A percentile compares a stretch with the other conserved stretches of the same genome.
phyloP scores from a whole-genome alignment of 257 asterid genomes.

The Penstemon newberryi region DNA sequence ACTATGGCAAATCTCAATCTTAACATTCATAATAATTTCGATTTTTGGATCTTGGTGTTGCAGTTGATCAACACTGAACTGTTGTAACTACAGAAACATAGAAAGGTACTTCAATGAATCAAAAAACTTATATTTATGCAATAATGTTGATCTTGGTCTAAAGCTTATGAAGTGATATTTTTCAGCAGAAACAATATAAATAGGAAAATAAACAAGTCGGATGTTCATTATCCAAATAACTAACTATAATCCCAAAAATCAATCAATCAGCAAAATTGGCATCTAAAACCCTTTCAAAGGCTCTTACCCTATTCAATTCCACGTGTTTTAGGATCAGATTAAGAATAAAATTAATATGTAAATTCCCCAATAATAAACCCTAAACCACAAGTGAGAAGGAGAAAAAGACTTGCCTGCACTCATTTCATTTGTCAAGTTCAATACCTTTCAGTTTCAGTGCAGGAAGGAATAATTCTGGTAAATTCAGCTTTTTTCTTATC shows the following conservation, averaged over 20 bases:
- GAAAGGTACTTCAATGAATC: no score
- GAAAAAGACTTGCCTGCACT: constrained; percentile 49
- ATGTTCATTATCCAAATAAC: background rate
- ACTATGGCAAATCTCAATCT: background rate
- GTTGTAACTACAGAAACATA: background rate
- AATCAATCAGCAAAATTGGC: background rate
- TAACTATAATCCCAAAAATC: background rate
- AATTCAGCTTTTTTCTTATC: no score
- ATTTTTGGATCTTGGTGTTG: background rate
- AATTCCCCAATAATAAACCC: background rate
- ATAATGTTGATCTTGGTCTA: no score
- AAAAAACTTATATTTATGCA: no score
- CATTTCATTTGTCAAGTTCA: constrained; percentile 30
- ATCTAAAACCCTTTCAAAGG: background rate
- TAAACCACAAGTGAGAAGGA: constrained; percentile 9
- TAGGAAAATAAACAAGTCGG: background rate
- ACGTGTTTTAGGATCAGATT: no score
- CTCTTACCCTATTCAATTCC: no score
- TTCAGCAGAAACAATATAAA: background rate
- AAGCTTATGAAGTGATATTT: no score
- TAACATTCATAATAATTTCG: constrained; percentile 1
- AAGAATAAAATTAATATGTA: no score
- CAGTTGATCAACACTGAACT: background rate
- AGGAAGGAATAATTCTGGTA: no score
- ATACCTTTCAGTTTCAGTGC: no score